Conservation (phyloP, 345 rosid species). For the Linum usitatissimum region DNA sequence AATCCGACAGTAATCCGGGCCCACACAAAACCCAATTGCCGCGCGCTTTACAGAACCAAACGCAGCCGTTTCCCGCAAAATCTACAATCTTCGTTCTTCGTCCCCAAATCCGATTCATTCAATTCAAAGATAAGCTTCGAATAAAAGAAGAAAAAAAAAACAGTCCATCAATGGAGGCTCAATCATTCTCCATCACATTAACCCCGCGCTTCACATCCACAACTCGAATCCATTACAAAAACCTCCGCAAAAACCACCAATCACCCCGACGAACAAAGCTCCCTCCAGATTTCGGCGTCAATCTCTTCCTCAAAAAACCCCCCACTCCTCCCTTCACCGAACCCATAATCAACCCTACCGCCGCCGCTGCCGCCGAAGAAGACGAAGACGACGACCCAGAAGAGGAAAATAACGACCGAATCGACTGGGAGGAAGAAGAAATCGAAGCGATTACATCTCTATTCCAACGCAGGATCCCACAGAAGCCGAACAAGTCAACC, state of each 20-base stretch:
- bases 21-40: too few species aligned
- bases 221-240: slow-evolving; percentile 28
- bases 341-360: slow-evolving; percentile 10
- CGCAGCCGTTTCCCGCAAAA: too few species aligned
- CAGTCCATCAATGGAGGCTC: too few species aligned
- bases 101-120: too few species aligned
- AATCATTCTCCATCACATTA: too few species aligned
- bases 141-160: too few species aligned
- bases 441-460: slow-evolving; percentile 70
- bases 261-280: slow-evolving; percentile 59
- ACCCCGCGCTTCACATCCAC: background rate
- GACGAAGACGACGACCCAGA: slow-evolving; percentile 15
- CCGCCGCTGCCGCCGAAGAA: slow-evolving; percentile 8
- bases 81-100: too few species aligned
- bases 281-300: slow-evolving; percentile 81
- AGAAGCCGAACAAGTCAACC: slow-evolving; percentile 44
- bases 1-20: too few species aligned
- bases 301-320: slow-evolving; percentile 62
- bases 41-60: too few species aligned
- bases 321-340: slow-evolving; percentile 12
- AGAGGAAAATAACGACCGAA: background rate
- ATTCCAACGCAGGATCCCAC: slow-evolving; percentile 65
- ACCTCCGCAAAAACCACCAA: slow-evolving; percentile 48
- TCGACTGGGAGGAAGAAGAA: slow-evolving; percentile 60
- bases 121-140: too few species aligned